A percentile compares a stretch with the other conserved stretches of the same genome.
These are phyloP conservation scores for Myxozyma lipomycoides DNA, from an alignment of 805 yeast genomes.

Conservation along the genomic window DNA sequence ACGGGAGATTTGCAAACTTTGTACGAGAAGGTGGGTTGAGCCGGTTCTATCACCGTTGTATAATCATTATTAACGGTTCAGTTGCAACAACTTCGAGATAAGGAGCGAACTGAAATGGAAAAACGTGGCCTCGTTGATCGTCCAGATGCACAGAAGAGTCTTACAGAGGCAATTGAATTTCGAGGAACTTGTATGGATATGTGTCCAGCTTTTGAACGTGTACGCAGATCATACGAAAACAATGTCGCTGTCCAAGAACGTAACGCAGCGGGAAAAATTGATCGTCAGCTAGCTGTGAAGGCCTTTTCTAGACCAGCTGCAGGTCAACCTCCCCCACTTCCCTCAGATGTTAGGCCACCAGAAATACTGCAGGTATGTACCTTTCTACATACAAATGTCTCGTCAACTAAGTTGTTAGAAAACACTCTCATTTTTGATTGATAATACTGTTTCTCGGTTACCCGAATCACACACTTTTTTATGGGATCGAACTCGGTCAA, in stretches of 20 bases:
- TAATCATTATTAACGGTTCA: neutral
- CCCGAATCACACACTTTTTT: constrained; percentile 86
- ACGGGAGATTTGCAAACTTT: constrained; percentile 60
- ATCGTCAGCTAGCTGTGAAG: constrained; percentile 65
- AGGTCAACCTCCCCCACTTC: constrained; percentile 96
- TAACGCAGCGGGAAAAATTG: constrained; percentile 59
- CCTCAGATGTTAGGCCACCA: constrained; percentile 97
- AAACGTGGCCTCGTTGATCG: constrained; percentile 71
- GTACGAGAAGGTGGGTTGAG: constrained; percentile 47
- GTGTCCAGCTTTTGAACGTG: constrained; percentile 94
- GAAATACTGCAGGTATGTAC: constrained; percentile 45
- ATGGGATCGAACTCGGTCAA: constrained; percentile 97
- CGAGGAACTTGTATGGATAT: constrained; percentile 86
- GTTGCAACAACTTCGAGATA: constrained; percentile 26
- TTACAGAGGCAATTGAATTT: constrained; percentile 84
- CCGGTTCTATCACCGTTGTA: neutral
- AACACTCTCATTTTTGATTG: constrained; percentile 69
- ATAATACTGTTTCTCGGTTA: constrained; percentile 55
- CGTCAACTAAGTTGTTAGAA: constrained; percentile 33
- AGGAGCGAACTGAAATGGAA: constrained; percentile 30
- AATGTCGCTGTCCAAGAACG: constrained; percentile 77
- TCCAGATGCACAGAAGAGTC: constrained; percentile 72
- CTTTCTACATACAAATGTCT: neutral
- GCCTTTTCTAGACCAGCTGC: constrained; percentile 97
- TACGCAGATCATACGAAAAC: constrained; percentile 80